These are phyloP conservation scores for Cudoniella acicularis DNA, from an alignment of 495 filamentous ascomycete species.

Conservation along the genomic window DNA sequence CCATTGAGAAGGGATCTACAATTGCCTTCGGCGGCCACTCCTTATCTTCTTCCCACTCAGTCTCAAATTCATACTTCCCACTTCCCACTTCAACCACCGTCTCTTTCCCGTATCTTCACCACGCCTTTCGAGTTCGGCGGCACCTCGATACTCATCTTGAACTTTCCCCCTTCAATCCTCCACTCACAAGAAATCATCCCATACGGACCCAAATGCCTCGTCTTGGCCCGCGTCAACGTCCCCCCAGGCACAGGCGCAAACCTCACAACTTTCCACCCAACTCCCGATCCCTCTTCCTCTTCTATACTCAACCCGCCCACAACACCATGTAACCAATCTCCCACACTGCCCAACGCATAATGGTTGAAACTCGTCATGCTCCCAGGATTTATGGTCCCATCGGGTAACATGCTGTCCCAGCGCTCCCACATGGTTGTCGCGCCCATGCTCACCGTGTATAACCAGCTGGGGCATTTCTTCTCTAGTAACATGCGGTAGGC, in stretches of 20 bases:
- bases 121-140: slow-evolving; percentile 19
- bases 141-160: slow-evolving; percentile 15
- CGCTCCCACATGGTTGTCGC: slow-evolving; percentile 53
- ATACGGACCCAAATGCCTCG: slow-evolving; percentile 13
- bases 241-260: slow-evolving; percentile 21
- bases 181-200: slow-evolving; percentile 17
- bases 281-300: neutral
- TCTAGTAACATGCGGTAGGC: slow-evolving; percentile 18
- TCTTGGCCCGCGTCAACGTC: slow-evolving; percentile 17
- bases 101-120: slow-evolving; percentile 19
- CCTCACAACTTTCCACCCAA: slow-evolving; percentile 17
- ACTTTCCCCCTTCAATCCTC: slow-evolving; percentile 13
- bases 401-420: slow-evolving; percentile 49
- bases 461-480: slow-evolving; percentile 42
- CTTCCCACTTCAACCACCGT: slow-evolving; percentile 12
- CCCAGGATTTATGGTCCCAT: slow-evolving; percentile 48
- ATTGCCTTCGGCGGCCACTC: slow-evolving; percentile 16
- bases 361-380: slow-evolving; percentile 55
- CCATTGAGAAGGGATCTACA: neutral
- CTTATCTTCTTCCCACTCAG: neutral
- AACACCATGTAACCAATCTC: slow-evolving; percentile 12
- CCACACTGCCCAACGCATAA: slow-evolving; percentile 38
- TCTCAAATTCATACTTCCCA: slow-evolving; percentile 12
- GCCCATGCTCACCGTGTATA: slow-evolving; percentile 48
- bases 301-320: slow-evolving; percentile 19